A percentile compares a stretch with the other conserved stretches of the same genome.
phyloP scores from a whole-genome alignment of 805 yeast genomes.

The Priceomyces medius region DNA sequence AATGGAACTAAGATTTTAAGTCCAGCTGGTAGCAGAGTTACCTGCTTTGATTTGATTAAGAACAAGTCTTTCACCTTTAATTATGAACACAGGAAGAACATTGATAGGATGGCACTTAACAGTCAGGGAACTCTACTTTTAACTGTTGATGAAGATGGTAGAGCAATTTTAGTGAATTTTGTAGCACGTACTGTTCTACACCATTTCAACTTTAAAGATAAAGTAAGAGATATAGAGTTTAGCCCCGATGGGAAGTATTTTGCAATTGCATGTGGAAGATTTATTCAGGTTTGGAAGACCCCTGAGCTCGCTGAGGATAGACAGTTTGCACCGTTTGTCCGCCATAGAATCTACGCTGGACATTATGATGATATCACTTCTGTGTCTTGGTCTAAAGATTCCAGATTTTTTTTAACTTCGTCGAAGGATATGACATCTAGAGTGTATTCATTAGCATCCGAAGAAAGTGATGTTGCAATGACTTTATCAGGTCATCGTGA shows the following conservation, averaged over 20 bases:
- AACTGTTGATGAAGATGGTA: slow-evolving; percentile 86
- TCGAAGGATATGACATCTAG: slow-evolving; percentile 89
- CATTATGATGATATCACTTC: slow-evolving; percentile 81
- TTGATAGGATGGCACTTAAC: slow-evolving; percentile 77
- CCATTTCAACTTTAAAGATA: slow-evolving; percentile 88
- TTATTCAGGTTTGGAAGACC: slow-evolving; percentile 90
- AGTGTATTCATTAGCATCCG: slow-evolving; percentile 71
- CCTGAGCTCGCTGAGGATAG: slow-evolving; percentile 79
- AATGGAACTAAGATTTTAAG: slow-evolving; percentile 83
- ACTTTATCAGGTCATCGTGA: slow-evolving; percentile 92
- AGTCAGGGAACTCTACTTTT: slow-evolving; percentile 76
- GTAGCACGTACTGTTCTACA: slow-evolving; percentile 81
- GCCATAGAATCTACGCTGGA: slow-evolving; percentile 88
- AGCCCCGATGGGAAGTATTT: slow-evolving; percentile 86
- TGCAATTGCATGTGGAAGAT: slow-evolving; percentile 81
- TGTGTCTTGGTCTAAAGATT: slow-evolving; percentile 86
- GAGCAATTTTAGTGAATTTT: slow-evolving; percentile 89
- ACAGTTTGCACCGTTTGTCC: slow-evolving; percentile 94
- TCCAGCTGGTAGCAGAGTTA: slow-evolving; percentile 93
- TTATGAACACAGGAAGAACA: slow-evolving; percentile 88
- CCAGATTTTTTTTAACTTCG: slow-evolving; percentile 81
- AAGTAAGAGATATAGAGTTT: slow-evolving; percentile 71
- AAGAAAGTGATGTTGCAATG: slow-evolving; percentile 71
- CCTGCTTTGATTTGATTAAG: slow-evolving; percentile 81
- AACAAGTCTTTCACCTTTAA: slow-evolving; percentile 85